Base-by-base conservation (phyloP, 345 rosid genomes). In the Citrus trifoliata region DNA sequence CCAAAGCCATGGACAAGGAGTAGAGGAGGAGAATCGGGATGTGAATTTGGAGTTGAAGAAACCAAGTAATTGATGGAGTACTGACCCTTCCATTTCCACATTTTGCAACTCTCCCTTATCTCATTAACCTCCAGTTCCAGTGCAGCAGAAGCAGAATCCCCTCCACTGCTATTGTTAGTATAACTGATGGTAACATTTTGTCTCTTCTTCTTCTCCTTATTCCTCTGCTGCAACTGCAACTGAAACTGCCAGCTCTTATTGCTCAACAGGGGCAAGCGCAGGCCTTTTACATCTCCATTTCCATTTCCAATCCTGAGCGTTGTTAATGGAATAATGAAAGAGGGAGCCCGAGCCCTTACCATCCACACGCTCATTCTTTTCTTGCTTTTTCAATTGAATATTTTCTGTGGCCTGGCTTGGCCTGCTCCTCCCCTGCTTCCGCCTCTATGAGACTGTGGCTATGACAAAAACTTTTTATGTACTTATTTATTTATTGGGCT, bases 51-150 rank as follows among this genome's bases (percentile, higher is more conserved):
- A 32, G 78, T 68, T 13, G 85, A 82, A 42, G 85, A 80, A 77
- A 89, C 90, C n/a, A 93, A 91, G 90, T 93, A 95, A 65, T 92
- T 95, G 42, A 92, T 86, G 38, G 93, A 83, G 87, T 86, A 90
- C 32, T 82, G 88, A 22, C 88, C 95, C 85, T 89, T 90, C 98
- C 98, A 93, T 22, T 79, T 74, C 98, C 98, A 95, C 42, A 67
- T 82, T 46, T 78, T 88, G 71, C 83, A 84, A 42, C 72, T 86
- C n/a, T 86, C 88, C 60, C 79, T 88, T 12, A 93, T 88, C 82
- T 89, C 97, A 2, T 33, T 71, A 73, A 86, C 74, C 46, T 84
- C 85, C 73, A 93, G 75, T n/a, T 60, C 46, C 73, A 55, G 32
- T 33, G 60, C 73, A 0, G 28, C 75, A 40, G 48, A 40, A 40